Evolutionary conservation across 129 eudicot species (phyloP).

Genomic region (Escallonia herrerae): DNA sequence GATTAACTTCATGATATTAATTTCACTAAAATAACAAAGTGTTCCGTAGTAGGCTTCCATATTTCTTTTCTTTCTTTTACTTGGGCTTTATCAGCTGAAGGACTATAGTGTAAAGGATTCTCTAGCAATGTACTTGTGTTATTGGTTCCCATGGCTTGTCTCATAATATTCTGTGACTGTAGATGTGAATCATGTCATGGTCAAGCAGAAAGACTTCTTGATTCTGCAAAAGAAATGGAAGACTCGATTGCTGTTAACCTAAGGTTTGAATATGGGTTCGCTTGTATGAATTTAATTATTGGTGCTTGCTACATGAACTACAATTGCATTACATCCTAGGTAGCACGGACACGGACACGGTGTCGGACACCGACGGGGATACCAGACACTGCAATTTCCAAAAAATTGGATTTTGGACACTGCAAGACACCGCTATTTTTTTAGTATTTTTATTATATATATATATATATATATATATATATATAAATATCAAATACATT

Average conservation of each 20-base stretch:
- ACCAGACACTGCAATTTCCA: no score
- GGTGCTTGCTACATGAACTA: background rate
- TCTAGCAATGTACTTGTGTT: background rate
- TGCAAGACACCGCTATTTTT: no score
- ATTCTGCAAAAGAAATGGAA: constrained; percentile 99
- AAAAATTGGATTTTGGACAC: no score
- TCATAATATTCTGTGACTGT: constrained; percentile 16
- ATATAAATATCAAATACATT: no score
- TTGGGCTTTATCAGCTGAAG: background rate
- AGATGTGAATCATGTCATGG: constrained; percentile 98
- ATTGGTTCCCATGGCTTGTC: background rate
- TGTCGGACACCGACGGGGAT: no score
- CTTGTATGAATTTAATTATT: background rate
- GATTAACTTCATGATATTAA: no score
- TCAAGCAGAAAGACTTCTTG: constrained; percentile 99
- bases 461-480: no score
- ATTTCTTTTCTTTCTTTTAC: no score
- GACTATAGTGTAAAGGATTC: background rate
- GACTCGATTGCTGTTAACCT: constrained; percentile 93
- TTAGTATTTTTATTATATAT: no score
- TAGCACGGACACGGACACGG: background rate
- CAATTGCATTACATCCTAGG: background rate
- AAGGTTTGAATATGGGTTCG: constrained; percentile 44
- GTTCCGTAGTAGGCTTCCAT: no score
- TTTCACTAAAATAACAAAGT: no score